Evolutionary conservation across 371 early-diverging fungal genomes (phyloP).

Genomic region (Syncephalastrum monosporum): DNA sequence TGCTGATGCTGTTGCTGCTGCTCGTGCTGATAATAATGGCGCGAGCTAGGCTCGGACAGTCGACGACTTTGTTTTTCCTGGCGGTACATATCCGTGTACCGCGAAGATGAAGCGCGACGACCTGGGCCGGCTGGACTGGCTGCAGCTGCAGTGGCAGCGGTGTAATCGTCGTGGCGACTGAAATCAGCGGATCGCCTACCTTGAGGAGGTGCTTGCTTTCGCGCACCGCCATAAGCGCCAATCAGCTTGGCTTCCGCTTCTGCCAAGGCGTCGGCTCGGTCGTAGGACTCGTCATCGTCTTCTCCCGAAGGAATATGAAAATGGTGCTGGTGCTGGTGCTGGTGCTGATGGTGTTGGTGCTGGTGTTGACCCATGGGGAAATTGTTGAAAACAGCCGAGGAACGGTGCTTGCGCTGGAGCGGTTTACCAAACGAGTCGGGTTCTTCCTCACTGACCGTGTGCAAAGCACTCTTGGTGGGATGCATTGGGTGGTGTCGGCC

Average conservation of each 20-base stretch:
- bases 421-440: constrained; percentile 3
- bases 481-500: no score
- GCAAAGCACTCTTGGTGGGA: constrained; percentile 18
- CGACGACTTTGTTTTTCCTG: constrained; percentile 34
- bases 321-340: background rate
- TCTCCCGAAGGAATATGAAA: constrained; percentile 3
- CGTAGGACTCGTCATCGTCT: constrained; percentile 20
- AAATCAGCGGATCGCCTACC: background rate
- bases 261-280: constrained; percentile 41
- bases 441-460: constrained; percentile 39
- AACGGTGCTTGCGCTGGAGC: constrained; percentile 25
- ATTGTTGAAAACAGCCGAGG: constrained; percentile 38
- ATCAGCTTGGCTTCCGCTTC: constrained; percentile 48
- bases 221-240: constrained; percentile 17
- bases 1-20: constrained; percentile 15
- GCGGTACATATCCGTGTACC: background rate
- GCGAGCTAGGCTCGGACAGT: constrained; percentile 39
- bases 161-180: constrained; percentile 1
- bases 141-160: no score
- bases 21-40: constrained; percentile 18
- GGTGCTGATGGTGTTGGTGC: background rate
- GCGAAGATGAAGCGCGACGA: background rate
- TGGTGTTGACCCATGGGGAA: constrained; percentile 22
- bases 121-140: background rate
- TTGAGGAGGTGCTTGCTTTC: no score